These are phyloP conservation scores for Adansonia madagascariensis DNA, from an alignment of 441 rosid genomes.

Conservation along the genomic window DNA sequence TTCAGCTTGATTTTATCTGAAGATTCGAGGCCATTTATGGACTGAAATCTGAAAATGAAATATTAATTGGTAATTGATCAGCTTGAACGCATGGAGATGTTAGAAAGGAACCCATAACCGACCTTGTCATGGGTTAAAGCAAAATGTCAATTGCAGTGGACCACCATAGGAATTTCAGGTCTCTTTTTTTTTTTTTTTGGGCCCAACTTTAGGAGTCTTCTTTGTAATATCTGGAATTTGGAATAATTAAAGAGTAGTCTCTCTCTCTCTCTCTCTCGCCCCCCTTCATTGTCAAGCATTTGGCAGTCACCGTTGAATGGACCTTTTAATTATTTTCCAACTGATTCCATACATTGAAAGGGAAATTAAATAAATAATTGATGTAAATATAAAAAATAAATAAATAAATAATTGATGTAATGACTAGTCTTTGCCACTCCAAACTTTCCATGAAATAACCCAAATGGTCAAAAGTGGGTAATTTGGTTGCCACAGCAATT, in stretches of 20 bases:
- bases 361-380: neutral
- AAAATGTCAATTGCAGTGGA: neutral
- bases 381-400: neutral
- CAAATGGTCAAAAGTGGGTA: neutral
- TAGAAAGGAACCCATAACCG: neutral
- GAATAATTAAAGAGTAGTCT: neutral
- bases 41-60: neutral
- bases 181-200: neutral
- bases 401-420: too few species aligned
- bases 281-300: neutral
- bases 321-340: neutral
- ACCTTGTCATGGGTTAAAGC: neutral
- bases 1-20: neutral
- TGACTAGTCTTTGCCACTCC: neutral
- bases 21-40: neutral
- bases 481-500: neutral
- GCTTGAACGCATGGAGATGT: neutral
- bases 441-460: neutral
- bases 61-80: neutral
- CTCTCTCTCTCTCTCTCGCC: too few species aligned
- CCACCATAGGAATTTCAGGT: neutral
- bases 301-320: neutral
- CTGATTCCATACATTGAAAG: neutral
- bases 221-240: neutral
- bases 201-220: neutral